A percentile compares a stretch with the other conserved stretches of the same genome.
These are phyloP conservation scores for Noccaea caerulescens DNA, from an alignment of 345 rosid species.

Conservation along the genomic window DNA sequence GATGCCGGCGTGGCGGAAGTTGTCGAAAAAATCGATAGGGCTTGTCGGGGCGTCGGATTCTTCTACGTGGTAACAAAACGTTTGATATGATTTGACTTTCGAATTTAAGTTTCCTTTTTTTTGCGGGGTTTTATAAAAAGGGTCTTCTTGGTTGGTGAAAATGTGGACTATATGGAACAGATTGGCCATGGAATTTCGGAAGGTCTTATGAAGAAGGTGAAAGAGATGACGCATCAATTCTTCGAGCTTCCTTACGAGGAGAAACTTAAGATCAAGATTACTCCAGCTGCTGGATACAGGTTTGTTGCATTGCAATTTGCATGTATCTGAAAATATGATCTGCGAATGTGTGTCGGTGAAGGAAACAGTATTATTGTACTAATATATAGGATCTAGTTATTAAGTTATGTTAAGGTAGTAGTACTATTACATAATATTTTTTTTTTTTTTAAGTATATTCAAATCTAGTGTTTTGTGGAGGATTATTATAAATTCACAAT, in stretches of 20 bases:
- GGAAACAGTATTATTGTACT: too few species aligned
- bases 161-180: conserved; percentile 45
- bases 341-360: too few species aligned
- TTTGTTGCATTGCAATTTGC: conserved; percentile 19
- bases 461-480: neutral
- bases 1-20: conserved; percentile 63
- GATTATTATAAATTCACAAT: neutral
- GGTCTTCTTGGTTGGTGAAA: conserved; percentile 7
- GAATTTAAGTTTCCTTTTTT: neutral
- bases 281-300: conserved; percentile 78
- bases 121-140: neutral
- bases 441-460: too few species aligned
- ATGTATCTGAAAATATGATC: too few species aligned
- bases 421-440: too few species aligned
- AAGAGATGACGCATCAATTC: conserved; percentile 46
- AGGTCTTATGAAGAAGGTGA: conserved; percentile 62
- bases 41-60: conserved; percentile 83
- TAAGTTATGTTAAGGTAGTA: too few species aligned
- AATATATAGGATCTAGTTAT: too few species aligned
- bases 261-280: conserved; percentile 67
- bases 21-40: conserved; percentile 63
- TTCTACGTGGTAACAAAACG: conserved; percentile 69
- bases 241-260: conserved; percentile 66
- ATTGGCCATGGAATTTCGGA: conserved; percentile 75
- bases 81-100: too few species aligned